Conservation (phyloP, 176 grass and related monocot genomes). For the Avena eriantha region DNA sequence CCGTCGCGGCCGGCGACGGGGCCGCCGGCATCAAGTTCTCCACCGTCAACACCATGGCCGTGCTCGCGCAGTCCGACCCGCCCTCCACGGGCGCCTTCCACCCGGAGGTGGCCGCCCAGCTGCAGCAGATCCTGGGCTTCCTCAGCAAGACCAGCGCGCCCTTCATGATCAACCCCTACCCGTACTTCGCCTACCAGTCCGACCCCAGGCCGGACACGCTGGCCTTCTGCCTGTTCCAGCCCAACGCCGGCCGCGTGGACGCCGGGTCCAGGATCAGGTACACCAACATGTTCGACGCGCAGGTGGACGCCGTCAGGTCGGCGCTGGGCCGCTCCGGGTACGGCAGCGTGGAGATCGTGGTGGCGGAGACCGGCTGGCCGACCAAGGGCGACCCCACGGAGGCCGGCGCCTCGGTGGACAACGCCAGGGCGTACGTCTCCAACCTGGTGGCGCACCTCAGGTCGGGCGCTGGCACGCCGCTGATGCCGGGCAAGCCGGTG, state of each 20-base stretch:
- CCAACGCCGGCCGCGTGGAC: conserved; percentile 81
- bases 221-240: conserved; percentile 92
- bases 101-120: conserved; percentile 57
- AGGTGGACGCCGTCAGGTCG: conserved; percentile 82
- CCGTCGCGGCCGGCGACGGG: conserved; percentile 43
- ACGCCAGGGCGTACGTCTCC: conserved; percentile 41
- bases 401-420: conserved; percentile 69
- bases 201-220: conserved; percentile 54
- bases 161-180: conserved; percentile 98
- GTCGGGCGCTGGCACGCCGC: conserved; percentile 81
- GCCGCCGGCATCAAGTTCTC: conserved; percentile 61
- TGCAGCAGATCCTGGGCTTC: conserved; percentile 71
- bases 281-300: conserved; percentile 99
- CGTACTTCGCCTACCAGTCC: conserved; percentile 92
- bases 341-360: conserved; percentile 71
- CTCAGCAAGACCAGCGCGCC: conserved; percentile 71
- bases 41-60: conserved; percentile 92
- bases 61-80: conserved; percentile 87
- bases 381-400: conserved; percentile 71
- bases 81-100: conserved; percentile 87
- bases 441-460: conserved; percentile 60
- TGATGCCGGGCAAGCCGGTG: conserved; percentile 72
- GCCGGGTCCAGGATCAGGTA: conserved; percentile 68
- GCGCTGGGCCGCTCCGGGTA: conserved; percentile 64
- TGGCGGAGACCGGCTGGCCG: conserved; percentile 96